Evolutionary conservation across 345 rosid species (phyloP).

Genomic region (Brassica carinata): DNA sequence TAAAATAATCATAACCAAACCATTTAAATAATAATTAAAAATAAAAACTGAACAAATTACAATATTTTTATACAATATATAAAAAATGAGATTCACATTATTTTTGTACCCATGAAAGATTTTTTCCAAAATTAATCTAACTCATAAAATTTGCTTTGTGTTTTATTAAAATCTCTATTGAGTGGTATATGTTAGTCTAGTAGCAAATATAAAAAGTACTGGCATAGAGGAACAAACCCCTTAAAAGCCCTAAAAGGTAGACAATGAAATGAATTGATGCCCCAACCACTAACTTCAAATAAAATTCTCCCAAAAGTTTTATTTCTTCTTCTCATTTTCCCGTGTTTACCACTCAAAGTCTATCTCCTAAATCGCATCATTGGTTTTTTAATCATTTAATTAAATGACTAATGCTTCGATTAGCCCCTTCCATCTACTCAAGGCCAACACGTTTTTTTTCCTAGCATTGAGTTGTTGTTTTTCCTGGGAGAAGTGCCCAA

Average conservation of each 20-base stretch:
- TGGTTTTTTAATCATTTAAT: constrained; percentile 20
- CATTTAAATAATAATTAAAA: no score
- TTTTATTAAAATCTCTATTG: not conserved
- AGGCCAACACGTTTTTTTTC: constrained; percentile 22
- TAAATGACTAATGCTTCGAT: constrained; percentile 28
- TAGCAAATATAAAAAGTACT: constrained; percentile 14
- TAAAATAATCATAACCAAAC: no score
- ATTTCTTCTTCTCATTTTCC: not conserved
- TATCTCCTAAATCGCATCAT: constrained; percentile 35
- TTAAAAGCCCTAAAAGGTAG: constrained; percentile 37
- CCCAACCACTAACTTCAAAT: constrained; percentile 33
- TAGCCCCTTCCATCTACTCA: constrained; percentile 34
- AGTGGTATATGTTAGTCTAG: not conserved
- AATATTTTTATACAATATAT: no score
- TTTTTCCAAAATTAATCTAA: not conserved
- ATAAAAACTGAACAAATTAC: no score
- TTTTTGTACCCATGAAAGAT: not conserved
- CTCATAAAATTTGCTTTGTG: not conserved
- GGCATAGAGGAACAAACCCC: constrained; percentile 2
- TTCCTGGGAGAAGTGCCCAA: not conserved
- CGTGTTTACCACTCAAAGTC: constrained; percentile 36
- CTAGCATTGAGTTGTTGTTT: constrained; percentile 3
- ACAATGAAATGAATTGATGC: constrained; percentile 38
- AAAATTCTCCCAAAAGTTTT: not conserved
- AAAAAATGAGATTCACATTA: not conserved